Evolutionary conservation across 306 rosid species (phyloP), one percentile per base, ranked within the genome.

Genomic region (Castanea sativa): DNA sequence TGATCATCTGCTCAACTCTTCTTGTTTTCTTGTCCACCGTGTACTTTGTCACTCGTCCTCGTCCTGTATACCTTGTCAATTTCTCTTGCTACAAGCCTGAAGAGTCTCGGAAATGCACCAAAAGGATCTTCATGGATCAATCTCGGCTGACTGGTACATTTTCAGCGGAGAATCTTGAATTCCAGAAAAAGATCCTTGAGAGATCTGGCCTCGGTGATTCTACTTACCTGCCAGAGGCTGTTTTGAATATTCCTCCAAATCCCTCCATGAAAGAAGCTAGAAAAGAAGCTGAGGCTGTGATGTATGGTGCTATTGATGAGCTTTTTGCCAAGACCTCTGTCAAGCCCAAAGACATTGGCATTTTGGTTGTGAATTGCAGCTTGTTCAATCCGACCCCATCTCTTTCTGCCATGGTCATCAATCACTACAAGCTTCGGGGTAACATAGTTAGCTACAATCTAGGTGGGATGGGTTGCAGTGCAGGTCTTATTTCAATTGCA

Each of bases 401-500:
- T 6, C 98, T 93, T 70, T 93, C 98, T 58, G 93, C 98, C 6
- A 91, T 93, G 98, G 79, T 93, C 78, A 83, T 91, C 72, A 93
- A 93, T 75, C 97, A 90, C 80, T 93, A 93, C 85, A 92, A 88
- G 89, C 97, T 93, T 82, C 85, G 98, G 52, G 98, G 98, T 73
- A 90, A 93, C 71, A 87, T 93, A 55, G 80, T 78, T 59, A 89
- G 93, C 84, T 93, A 87, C 73, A 93, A 93, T 77, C 87, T 93
- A 0, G 97, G 98, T 55, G 98, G 97, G 67, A 93, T 93, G 98
- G 98, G 98, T 74, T 93, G 98, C 86, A 93, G 98, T 71, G 98
- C 98, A 0, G 98, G 98, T 21, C 84, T 93, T 68, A 89, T 93
- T 79, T 91, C 98, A 2, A 89, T 93, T 70, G 97, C 89, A 82